Evolutionary conservation across 805 yeast species (phyloP), one percentile per base, ranked within the genome.

Genomic region (Wickerhamomyces silvicola): DNA sequence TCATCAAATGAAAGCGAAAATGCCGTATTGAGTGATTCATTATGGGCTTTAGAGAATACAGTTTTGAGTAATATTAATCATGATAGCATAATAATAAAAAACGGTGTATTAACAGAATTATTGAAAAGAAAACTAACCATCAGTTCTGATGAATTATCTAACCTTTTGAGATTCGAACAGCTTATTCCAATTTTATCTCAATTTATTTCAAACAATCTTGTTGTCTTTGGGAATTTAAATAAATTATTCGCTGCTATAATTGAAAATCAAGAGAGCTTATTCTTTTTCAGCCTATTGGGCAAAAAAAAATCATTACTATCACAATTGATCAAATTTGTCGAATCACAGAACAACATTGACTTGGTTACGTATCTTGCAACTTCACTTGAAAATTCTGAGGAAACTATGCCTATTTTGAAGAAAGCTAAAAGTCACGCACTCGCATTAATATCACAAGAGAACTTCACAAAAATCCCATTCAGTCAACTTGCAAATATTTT

Each of bases 391-490:
- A 31, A 36, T 14, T 15, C 24, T 4, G 42, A 38, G 5, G 1
- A 19, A 2, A 16, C 39, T 1, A 2, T 16, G 1, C 8, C 21
- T 1, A 12, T 46, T 2, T 26, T 40, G 8, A 9, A 25, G 2
- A 10, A 14, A 10, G 41, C 47, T 3, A 41, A 40, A 19, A 2
- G 17, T 1, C 32, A 30, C 11, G 48, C 52, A 4, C 24, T 13
- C 27, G 44, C 33, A 28, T 42, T 32, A 38, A 51, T 48, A 25
- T 28, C 23, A n/a, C 24, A 35, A 22, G 55, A 50, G 12, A 31
- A 52, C 30, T 53, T 71, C 54, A 42, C 43, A 28, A 45, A 53
- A 18, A 46, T 37, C 44, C 62, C 58, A 16, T 59, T 42, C 17
- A 46, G 40, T 18, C 53, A 54, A 22, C 49, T 52, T 24, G 45